These are phyloP conservation scores for Pythium dissimile DNA, from an alignment of 352 stramenopile species.

Conservation along the genomic window DNA sequence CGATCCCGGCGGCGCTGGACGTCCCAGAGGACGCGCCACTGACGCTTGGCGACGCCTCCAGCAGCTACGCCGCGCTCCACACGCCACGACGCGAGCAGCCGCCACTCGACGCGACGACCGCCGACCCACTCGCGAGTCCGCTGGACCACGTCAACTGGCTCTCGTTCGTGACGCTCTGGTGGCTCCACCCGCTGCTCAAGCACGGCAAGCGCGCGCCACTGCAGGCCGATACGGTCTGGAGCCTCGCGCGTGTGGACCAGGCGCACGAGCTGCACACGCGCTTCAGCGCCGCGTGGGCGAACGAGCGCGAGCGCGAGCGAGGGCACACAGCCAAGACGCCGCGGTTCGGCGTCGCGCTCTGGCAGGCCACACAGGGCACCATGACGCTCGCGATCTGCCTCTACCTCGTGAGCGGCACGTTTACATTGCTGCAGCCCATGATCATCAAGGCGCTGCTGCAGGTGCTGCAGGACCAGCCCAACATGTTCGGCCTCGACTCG, in stretches of 20 bases:
- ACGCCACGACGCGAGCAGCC: slow-evolving; percentile 1
- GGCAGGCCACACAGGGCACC: slow-evolving; percentile 37
- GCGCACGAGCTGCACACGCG: slow-evolving; percentile 32
- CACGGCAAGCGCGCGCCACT: slow-evolving; percentile 32
- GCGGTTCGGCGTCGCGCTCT: slow-evolving; percentile 48
- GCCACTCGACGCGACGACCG: background rate
- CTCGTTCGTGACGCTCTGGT: slow-evolving; percentile 49
- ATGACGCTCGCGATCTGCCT: slow-evolving; percentile 29
- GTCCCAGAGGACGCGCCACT: background rate
- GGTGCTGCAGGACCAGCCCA: slow-evolving; percentile 27
- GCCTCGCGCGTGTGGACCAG: slow-evolving; percentile 36
- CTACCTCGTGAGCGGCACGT: slow-evolving; percentile 32
- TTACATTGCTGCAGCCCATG: slow-evolving; percentile 44
- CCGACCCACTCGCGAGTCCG: background rate
- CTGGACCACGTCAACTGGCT: slow-evolving; percentile 28
- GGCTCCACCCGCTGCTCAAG: slow-evolving; percentile 42
- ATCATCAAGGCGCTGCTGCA: slow-evolving; percentile 62
- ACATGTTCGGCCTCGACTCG: background rate
- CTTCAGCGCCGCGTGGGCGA: slow-evolving; percentile 40
- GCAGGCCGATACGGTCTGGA: slow-evolving; percentile 37
- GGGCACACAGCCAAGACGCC: slow-evolving; percentile 2
- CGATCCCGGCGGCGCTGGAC: too few relatives aligned
- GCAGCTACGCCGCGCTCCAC: slow-evolving; percentile 5
- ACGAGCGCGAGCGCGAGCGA: slow-evolving; percentile 12
- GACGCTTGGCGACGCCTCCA: too few relatives aligned